These are phyloP conservation scores for Dryas octopetala DNA, from an alignment of 306 rosid genomes.

Conservation along the genomic window DNA sequence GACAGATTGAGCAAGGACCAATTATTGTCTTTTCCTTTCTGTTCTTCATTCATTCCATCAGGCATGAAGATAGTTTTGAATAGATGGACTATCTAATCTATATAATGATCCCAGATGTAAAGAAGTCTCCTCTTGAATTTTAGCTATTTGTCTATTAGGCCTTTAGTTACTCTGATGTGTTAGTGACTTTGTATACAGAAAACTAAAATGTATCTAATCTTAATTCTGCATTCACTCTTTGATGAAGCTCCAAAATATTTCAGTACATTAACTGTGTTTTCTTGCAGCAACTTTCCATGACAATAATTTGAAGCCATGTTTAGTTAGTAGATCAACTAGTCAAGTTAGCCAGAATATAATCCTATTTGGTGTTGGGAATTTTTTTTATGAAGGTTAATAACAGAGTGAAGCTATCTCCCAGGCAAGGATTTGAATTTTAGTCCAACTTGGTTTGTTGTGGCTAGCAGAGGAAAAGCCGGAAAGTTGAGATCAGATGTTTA, in stretches of 20 bases:
- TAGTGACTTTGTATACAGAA: background rate
- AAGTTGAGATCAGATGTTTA: background rate
- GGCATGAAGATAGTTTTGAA: background rate
- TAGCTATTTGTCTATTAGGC: constrained; percentile 1
- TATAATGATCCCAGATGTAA: background rate
- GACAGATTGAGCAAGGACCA: constrained; percentile 2
- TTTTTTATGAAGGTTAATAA: background rate
- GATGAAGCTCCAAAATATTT: background rate
- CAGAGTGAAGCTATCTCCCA: background rate
- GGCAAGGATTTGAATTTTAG: background rate
- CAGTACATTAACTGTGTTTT: background rate
- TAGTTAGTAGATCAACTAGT: constrained; percentile 19
- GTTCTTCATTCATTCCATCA: background rate
- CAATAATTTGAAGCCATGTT: constrained; percentile 16
- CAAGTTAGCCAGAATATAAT: background rate
- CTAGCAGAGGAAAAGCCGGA: background rate
- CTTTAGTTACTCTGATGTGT: background rate
- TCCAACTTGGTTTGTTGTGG: constrained; percentile 6
- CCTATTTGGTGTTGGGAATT: background rate
- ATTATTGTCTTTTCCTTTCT: constrained; percentile 7
- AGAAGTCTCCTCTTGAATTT: background rate
- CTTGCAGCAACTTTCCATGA: constrained; percentile 4
- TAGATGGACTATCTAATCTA: background rate
- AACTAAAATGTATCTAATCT: background rate
- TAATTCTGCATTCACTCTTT: background rate